Evolutionary conservation across 345 rosid species (phyloP), one percentile per base, ranked within the genome.

Genomic region (Populus alba): DNA sequence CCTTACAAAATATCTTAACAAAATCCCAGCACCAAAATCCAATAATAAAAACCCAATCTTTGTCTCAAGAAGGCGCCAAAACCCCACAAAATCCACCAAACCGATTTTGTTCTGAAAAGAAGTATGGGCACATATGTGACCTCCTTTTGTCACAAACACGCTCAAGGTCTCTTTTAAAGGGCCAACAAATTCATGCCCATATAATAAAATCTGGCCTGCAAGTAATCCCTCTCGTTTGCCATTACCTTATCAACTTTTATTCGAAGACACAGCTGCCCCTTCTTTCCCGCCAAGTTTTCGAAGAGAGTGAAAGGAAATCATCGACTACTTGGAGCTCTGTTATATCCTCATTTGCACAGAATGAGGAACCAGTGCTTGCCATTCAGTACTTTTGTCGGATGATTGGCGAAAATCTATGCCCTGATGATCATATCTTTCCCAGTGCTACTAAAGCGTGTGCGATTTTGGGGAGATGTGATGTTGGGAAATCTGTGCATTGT

Each of bases 271-370:
- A 92, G 57, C 87, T 91, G 47, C 97, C 98, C 10, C 70, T 89
- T 20, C 77, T 76, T 22, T 86, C 97, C 77, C 83, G 81, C 37
- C 87, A 75, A 79, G 83, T 89, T 66, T 95, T 95, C 80, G 82
- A 93, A n/a, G 93, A 91, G 62, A 22, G 85, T 66, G 83, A 85
- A 0, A 37, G 7, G 3, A 89, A 82, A 74, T 88, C 90, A 6
- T 16, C 89, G 82, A 93, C 97, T 7, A 93, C 97, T 59, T 95
- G 98, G 98, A 95, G 98, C 82, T 95, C 98, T 0, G 77, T 93
- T 20, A 90, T 95, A 51, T 92, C 98, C 66, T 86, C 92, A 9
- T 90, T 91, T 68, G 90, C 92, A 0, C 97, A 92, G 81, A 94
- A 94, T 80, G 97, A 92, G 81, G 89, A 86, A 6, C 98, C 98